Conservation (phyloP, 768 basidiomycete genomes). For the Panaeolus papilionaceus region DNA sequence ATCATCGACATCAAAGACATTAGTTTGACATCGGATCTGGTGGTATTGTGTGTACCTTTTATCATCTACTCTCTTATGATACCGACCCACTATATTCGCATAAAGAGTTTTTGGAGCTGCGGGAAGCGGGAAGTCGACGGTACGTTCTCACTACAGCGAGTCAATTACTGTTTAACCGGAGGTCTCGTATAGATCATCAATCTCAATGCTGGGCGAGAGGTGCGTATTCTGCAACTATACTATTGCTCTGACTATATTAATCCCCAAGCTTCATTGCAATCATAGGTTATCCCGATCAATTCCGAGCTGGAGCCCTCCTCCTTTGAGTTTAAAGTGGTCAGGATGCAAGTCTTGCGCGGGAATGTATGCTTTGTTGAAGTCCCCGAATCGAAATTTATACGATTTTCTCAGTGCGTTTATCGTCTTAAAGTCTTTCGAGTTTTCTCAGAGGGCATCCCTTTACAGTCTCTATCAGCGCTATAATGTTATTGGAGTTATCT, state of each 20-base stretch:
- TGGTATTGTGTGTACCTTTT: constrained; percentile 31
- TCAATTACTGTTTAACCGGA: too few relatives aligned
- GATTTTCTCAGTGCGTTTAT: neutral
- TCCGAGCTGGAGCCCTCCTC: neutral
- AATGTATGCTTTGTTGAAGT: neutral
- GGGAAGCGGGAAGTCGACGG: neutral
- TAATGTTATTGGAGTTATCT: neutral
- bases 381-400: neutral
- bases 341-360: neutral
- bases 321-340: neutral
- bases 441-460: neutral
- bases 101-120: neutral
- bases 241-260: too few relatives aligned
- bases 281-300: neutral
- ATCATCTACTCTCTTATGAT: constrained; percentile 34
- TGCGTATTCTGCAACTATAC: too few relatives aligned
- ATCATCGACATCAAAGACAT: too few relatives aligned
- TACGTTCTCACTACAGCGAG: neutral
- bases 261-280: neutral
- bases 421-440: too few relatives aligned
- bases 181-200: neutral
- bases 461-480: neutral
- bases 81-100: too few relatives aligned
- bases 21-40: constrained; percentile 23
- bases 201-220: too few relatives aligned